Conservation (phyloP, 148 eudicot species). For the Persicaria maculosa region DNA sequence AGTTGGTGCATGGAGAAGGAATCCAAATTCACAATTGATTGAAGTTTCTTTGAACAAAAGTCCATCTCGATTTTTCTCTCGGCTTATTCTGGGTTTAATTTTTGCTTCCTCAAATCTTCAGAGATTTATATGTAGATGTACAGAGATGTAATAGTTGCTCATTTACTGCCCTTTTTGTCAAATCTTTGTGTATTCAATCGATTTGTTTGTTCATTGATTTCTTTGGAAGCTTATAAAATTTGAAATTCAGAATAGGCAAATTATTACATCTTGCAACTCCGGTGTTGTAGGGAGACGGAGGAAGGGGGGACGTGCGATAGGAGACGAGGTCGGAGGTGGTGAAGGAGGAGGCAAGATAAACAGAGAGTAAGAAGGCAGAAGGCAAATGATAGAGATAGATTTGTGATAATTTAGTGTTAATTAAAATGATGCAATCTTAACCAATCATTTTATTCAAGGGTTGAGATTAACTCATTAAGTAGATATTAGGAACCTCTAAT, state of each 20-base stretch:
- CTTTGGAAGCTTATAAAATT: neutral
- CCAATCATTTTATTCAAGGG: too few species aligned
- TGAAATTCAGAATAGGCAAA: neutral
- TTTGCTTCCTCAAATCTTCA: neutral
- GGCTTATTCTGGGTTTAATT: neutral
- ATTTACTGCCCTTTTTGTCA: neutral
- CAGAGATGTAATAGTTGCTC: neutral
- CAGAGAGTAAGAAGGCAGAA: too few species aligned
- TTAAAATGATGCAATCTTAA: too few species aligned
- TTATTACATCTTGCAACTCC: neutral
- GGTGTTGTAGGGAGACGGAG: too few species aligned
- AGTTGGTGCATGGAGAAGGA: too few species aligned
- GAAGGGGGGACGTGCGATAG: too few species aligned
- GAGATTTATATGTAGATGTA: neutral
- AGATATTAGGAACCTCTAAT: too few species aligned
- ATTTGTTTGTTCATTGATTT: neutral
- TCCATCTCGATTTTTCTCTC: neutral
- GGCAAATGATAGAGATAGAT: too few species aligned
- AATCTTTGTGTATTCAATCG: neutral
- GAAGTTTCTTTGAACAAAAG: neutral
- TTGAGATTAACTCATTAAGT: too few species aligned
- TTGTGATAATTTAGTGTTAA: too few species aligned
- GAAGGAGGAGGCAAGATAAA: too few species aligned
- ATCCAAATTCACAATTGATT: neutral
- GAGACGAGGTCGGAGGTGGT: too few species aligned